Base-by-base conservation (phyloP, 2,329 filamentous ascomycete genomes). In the Fusarium sp. region DNA sequence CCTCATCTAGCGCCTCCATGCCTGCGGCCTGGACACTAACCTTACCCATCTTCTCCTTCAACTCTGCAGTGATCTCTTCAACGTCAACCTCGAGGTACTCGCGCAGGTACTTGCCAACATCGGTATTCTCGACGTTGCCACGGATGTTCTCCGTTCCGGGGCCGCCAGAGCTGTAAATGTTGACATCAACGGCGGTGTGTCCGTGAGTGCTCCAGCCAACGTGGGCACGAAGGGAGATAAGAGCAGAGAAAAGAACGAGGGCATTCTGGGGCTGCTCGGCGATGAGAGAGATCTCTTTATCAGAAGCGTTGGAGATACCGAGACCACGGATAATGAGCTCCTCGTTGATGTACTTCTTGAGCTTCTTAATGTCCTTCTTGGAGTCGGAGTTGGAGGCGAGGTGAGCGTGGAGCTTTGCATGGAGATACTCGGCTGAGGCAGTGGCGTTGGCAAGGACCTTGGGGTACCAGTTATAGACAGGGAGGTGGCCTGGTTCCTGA, bases 161-260 rank as follows among this genome's bases (percentile, higher is more conserved):
- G 5, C 92, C 90, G 45, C 85, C 85, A 0, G 92, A 94, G 53
- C 92, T 91, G 81, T 98, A 99, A 71, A 99, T 93, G 79, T 99
- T 99, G 49, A 99, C 96, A 77, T 99, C 96, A 9, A 96, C 94
- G 52, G 91, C 96, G 21, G 91, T 92, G 81, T 99, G 96, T 28
- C 96, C 96, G 78, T 98, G 95, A 0, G 94, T 97, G 68, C 88
- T 91, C 96, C 96, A 99, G 15, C 96, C 97, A 43, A 97, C 88
- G 76, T 97, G 94, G 2, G 94, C 93, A 63, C 96, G 89, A 6
- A 92, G 87, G 72, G 93, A 97, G 72, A 98, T 88, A 83, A 99
- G 95, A 75, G 93, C 90, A 0, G 94, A 90, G 76, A 98, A 92
- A 3, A 87, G 82, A 5, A 84, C 80, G 33, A 85, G 81, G 13